Conservation (phyloP, 176 grass and related monocot species). For the Musa itinerans region DNA sequence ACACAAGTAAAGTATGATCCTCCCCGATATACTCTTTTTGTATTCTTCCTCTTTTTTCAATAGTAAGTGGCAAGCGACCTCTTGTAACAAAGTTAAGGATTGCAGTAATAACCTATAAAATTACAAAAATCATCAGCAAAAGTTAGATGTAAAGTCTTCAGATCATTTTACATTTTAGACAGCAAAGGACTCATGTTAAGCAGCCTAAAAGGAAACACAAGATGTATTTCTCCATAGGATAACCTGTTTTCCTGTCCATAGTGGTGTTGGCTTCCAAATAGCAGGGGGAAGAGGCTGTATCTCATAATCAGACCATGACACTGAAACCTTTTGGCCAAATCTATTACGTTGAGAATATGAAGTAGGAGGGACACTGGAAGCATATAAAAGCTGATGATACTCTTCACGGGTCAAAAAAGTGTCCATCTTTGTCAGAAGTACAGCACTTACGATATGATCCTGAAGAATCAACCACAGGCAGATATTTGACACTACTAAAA, state of each 20-base stretch:
- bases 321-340: conserved; percentile 47
- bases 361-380: conserved; percentile 46
- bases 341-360: conserved; percentile 16
- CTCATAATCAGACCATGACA: conserved; percentile 28
- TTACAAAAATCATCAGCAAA: background rate
- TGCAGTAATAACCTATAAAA: conserved; percentile 71
- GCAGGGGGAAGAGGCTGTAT: conserved; percentile 51
- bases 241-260: conserved; percentile 98
- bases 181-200: background rate
- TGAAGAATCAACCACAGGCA: conserved; percentile 22
- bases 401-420: conserved; percentile 79
- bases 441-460: conserved; percentile 95
- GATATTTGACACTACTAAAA: background rate
- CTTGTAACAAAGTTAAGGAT: conserved; percentile 81
- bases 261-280: conserved; percentile 48
- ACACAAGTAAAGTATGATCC: conserved; percentile 24
- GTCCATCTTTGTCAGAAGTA: conserved; percentile 65
- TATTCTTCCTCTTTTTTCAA: conserved; percentile 59
- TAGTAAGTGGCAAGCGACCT: conserved; percentile 63
- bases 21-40: conserved; percentile 41
- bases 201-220: background rate
- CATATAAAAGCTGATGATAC: conserved; percentile 79
- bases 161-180: background rate
- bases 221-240: background rate
- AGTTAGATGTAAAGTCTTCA: background rate